Evolutionary conservation across 345 rosid genomes (phyloP).

Genomic region (Linum lewisii): DNA sequence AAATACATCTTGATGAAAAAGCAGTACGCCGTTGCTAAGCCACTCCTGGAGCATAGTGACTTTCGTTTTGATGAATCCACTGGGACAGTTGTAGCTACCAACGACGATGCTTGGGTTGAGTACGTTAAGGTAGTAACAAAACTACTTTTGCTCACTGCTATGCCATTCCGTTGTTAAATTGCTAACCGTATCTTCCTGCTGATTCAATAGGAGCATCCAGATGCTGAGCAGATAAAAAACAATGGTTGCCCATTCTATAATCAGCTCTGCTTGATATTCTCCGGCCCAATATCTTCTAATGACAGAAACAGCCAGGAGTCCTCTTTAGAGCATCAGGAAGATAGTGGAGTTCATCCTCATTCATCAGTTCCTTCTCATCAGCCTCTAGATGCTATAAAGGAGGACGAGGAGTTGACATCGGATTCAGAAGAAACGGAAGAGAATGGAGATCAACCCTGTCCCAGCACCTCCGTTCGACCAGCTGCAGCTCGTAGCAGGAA

Average conservation of each 20-base stretch:
- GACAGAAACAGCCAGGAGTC: conserved; percentile 23
- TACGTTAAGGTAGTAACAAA: conserved; percentile 37
- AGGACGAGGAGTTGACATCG: background rate
- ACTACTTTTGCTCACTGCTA: background rate
- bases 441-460: conserved; percentile 14
- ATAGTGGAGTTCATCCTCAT: no score
- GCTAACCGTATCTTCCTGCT: no score
- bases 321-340: conserved; percentile 15
- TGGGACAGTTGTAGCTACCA: conserved; percentile 26
- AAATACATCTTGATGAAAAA: conserved; percentile 27
- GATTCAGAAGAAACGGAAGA: conserved; percentile 29
- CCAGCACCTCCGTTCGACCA: conserved; percentile 10
- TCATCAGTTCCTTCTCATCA: no score
- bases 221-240: conserved; percentile 36
- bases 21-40: conserved; percentile 32
- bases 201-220: conserved; percentile 36
- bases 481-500: conserved; percentile 18
- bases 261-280: conserved; percentile 39
- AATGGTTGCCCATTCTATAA: conserved; percentile 40
- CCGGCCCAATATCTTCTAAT: conserved; percentile 19
- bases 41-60: conserved; percentile 29
- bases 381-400: background rate
- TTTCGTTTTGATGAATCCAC: conserved; percentile 34
- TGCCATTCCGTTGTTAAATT: no score
- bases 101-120: conserved; percentile 34